phyloP scores from a whole-genome alignment of 2,329 filamentous ascomycete genomes.

The Phaeophleospora eucalypticola region DNA sequence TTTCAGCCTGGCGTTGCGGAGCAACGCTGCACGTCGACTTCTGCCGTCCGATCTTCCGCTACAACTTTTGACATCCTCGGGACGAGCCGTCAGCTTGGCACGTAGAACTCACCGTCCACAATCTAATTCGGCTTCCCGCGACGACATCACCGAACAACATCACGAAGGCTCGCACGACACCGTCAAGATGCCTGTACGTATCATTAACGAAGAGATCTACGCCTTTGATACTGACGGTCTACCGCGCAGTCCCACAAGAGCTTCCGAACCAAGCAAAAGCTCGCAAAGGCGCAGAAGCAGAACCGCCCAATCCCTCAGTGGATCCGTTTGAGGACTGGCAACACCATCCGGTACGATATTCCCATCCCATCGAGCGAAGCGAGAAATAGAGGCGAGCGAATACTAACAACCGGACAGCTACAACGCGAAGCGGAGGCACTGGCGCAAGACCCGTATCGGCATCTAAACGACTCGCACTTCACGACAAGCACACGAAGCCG shows the following conservation, averaged over 20 bases:
- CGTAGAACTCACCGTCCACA: too few relatives aligned
- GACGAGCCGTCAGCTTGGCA: too few relatives aligned
- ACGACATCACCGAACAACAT: constrained; percentile 11
- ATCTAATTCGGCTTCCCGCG: too few relatives aligned
- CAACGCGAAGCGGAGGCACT: constrained; percentile 99
- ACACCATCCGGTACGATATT: constrained; percentile 91
- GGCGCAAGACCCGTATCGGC: constrained; percentile 99
- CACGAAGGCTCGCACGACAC: constrained; percentile 13
- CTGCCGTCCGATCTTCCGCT: too few relatives aligned
- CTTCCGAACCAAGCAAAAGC: constrained; percentile 99
- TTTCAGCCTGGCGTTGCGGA: too few relatives aligned
- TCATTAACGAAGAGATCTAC: background rate
- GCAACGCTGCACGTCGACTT: too few relatives aligned
- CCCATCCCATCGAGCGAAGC: background rate
- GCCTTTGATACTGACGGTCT: constrained; percentile 10
- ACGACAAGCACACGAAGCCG: constrained; percentile 12
- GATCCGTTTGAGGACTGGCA: constrained; percentile 96
- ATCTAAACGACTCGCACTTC: constrained; percentile 68
- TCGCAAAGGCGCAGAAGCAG: constrained; percentile 99
- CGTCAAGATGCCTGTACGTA: constrained; percentile 35
- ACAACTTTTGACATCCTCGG: too few relatives aligned
- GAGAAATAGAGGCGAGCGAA: too few relatives aligned
- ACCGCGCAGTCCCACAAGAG: constrained; percentile 87
- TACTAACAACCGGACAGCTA: constrained; percentile 63
- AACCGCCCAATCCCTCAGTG: constrained; percentile 99